Evolutionary conservation across 768 basidiomycete species (phyloP).

Genomic region (Vararia minispora): DNA sequence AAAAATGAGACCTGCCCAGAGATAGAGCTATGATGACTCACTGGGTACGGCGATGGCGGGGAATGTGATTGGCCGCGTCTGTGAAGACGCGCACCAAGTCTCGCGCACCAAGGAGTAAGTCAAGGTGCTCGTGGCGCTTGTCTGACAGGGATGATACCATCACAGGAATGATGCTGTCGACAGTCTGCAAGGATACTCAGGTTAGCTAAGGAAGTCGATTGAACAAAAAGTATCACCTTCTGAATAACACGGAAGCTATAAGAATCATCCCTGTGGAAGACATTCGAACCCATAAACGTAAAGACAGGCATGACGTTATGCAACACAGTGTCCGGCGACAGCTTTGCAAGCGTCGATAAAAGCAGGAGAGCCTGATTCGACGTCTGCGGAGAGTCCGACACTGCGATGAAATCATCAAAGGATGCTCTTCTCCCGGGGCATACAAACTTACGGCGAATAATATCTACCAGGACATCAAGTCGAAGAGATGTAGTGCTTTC

Average conservation of each 20-base stretch:
- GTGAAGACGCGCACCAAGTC: constrained; percentile 89
- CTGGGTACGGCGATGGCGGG: constrained; percentile 86
- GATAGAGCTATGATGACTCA: constrained; percentile 25
- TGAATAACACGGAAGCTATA: constrained; percentile 95
- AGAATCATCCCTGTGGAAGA: constrained; percentile 92
- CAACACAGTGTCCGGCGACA: constrained; percentile 84
- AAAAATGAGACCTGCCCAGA: background rate
- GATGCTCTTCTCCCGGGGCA: background rate
- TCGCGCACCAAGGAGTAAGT: constrained; percentile 57
- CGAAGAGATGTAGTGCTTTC: constrained; percentile 38
- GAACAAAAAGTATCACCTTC: constrained; percentile 38
- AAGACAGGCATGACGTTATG: constrained; percentile 98
- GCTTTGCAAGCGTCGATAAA: constrained; percentile 70
- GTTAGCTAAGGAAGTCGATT: background rate
- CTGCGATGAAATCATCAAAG: constrained; percentile 26
- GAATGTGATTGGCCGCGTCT: constrained; percentile 85
- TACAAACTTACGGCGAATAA: constrained; percentile 55
- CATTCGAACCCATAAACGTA: constrained; percentile 98
- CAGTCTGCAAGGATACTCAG: constrained; percentile 42
- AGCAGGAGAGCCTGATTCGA: constrained; percentile 88
- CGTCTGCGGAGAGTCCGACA: constrained; percentile 85
- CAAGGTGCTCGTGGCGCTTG: constrained; percentile 38
- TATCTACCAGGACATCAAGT: constrained; percentile 77
- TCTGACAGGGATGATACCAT: constrained; percentile 73
- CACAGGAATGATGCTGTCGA: constrained; percentile 88